These are phyloP conservation scores for Lodderomyces jiufengensis DNA, from an alignment of 1,139 yeast species.

Conservation along the genomic window DNA sequence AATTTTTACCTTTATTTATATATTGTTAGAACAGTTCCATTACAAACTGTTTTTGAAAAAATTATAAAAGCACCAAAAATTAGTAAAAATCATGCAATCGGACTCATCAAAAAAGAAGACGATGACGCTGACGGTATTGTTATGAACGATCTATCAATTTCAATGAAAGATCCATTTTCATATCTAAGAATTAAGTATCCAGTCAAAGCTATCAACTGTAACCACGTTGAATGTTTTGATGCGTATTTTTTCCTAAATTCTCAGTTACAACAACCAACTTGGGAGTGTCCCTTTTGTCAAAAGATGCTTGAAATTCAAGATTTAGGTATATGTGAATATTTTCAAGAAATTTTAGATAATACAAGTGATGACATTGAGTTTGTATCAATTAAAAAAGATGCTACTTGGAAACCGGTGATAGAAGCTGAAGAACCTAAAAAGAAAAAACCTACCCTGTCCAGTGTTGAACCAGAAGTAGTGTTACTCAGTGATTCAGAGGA, in stretches of 20 bases:
- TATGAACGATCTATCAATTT: constrained; percentile 53
- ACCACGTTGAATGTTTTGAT: constrained; percentile 74
- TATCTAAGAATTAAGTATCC: constrained; percentile 61
- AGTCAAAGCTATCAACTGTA: constrained; percentile 53
- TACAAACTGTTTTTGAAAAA: constrained; percentile 28
- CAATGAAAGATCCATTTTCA: constrained; percentile 64
- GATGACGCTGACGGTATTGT: constrained; percentile 54
- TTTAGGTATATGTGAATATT: constrained; percentile 59
- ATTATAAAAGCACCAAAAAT: constrained; percentile 40
- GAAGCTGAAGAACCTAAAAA: background rate
- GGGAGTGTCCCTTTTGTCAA: constrained; percentile 70
- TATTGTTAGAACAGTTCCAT: constrained; percentile 46
- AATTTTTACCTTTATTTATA: constrained; percentile 47
- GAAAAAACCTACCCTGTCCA: background rate
- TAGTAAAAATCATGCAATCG: constrained; percentile 41
- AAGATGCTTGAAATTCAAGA: constrained; percentile 41
- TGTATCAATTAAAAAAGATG: constrained; percentile 54
- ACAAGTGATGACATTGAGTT: constrained; percentile 49
- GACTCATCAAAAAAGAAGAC: constrained; percentile 39
- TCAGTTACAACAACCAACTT: constrained; percentile 60
- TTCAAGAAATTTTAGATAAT: constrained; percentile 44
- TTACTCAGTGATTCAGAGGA: constrained; percentile 11
- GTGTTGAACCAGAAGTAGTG: constrained; percentile 6
- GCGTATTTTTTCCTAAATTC: constrained; percentile 54
- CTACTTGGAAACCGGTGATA: constrained; percentile 42